These are phyloP conservation scores for Akanthomyces dipterigenus DNA, from an alignment of 2,329 filamentous ascomycete species.

Conservation along the genomic window DNA sequence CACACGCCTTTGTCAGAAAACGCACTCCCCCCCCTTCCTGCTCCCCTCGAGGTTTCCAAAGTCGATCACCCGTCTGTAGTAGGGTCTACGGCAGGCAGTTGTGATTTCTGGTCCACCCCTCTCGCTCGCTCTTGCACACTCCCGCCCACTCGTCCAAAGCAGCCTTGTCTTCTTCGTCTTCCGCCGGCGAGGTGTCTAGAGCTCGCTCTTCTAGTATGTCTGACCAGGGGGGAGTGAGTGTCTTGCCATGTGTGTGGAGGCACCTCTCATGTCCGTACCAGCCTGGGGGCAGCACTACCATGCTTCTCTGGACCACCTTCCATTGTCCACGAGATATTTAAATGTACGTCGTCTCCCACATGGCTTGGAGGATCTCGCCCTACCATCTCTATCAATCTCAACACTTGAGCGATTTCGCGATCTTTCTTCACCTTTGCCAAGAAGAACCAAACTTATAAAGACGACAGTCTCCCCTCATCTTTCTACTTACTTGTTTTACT, in stretches of 20 bases:
- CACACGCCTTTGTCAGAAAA: neutral
- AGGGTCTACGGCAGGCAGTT: neutral
- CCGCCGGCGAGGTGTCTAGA: slow-evolving; percentile 4
- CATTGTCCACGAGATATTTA: slow-evolving; percentile 10
- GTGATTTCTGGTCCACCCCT: too few relatives aligned
- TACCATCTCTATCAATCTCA: slow-evolving; percentile 12
- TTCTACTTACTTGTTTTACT: neutral
- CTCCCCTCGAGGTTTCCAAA: neutral
- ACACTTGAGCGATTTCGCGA: slow-evolving; percentile 7
- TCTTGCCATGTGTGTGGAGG: slow-evolving; percentile 5
- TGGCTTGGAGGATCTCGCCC: slow-evolving; percentile 12
- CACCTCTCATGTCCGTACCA: slow-evolving; percentile 1
- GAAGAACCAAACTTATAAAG: neutral
- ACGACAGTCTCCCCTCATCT: neutral
- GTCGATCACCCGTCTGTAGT: neutral
- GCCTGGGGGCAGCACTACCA: slow-evolving; percentile 5
- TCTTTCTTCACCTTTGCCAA: slow-evolving; percentile 1
- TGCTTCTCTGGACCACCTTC: slow-evolving; percentile 1
- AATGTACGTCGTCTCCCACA: slow-evolving; percentile 12
- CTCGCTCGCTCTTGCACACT: neutral
- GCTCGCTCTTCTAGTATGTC: neutral
- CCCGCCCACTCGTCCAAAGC: neutral
- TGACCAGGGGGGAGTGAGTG: neutral
- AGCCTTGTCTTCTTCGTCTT: neutral
- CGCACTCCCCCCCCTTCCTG: neutral